These are phyloP conservation scores for Epichloe typhina DNA, from an alignment of 2,329 filamentous ascomycete species.

Conservation along the genomic window DNA sequence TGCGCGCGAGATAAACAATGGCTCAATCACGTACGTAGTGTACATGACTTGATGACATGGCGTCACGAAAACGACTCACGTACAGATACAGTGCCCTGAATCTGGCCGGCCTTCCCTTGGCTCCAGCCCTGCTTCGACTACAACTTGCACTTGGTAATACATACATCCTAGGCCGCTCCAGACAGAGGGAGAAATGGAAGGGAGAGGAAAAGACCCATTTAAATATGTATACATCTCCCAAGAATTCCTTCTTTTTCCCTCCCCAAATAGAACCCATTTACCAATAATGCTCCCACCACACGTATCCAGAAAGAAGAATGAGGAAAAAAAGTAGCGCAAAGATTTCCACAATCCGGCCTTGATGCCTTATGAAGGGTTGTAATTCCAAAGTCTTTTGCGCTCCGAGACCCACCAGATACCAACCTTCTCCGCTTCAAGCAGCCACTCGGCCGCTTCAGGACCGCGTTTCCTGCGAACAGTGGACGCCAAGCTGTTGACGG, in stretches of 20 bases:
- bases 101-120: no score
- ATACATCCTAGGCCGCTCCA: no score
- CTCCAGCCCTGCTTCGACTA: no score
- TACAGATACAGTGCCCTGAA: no score
- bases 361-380: neutral
- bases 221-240: neutral
- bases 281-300: neutral
- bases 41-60: no score
- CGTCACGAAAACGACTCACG: no score
- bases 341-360: neutral
- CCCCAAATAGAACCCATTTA: neutral
- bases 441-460: constrained; percentile 14
- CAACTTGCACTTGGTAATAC: no score
- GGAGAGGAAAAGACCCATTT: no score
- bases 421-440: constrained; percentile 17
- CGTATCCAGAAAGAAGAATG: neutral
- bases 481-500: constrained; percentile 3
- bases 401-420: constrained; percentile 19
- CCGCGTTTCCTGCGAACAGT: constrained; percentile 9
- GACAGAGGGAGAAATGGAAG: no score
- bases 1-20: no score
- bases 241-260: neutral
- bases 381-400: constrained; percentile 9
- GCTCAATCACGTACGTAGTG: no score
- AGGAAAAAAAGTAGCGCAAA: neutral